A percentile compares a stretch with the other conserved stretches of the same genome.
These are phyloP conservation scores for Aspergillus ruber DNA, from an alignment of 2,329 filamentous ascomycete species.

Conservation along the genomic window DNA sequence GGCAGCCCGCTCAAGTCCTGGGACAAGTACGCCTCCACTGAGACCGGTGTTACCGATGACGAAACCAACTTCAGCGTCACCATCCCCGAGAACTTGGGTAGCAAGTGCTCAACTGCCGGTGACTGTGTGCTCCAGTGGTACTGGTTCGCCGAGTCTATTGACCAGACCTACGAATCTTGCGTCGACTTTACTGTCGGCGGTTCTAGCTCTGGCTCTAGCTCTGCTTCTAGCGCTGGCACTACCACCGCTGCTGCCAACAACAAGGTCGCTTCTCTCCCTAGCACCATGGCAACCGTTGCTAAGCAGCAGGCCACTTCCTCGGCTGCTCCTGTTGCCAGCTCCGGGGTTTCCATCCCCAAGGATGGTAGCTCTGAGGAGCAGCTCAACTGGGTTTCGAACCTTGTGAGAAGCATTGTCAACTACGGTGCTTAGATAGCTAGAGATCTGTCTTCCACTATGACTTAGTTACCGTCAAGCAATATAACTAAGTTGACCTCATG, in stretches of 20 bases:
- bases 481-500: not conserved
- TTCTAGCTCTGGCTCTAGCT: conserved; percentile 12
- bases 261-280: conserved; percentile 7
- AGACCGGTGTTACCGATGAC: conserved; percentile 18
- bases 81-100: conserved; percentile 22
- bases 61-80: conserved; percentile 27
- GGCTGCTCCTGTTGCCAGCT: conserved; percentile 1
- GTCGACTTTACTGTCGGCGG: conserved; percentile 26
- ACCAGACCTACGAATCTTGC: conserved; percentile 32
- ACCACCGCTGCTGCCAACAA: conserved; percentile 5
- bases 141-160: conserved; percentile 27
- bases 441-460: not conserved
- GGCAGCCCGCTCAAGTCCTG: conserved; percentile 28
- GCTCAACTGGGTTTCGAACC: conserved; percentile 9
- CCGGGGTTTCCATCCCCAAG: conserved; percentile 8
- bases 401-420: conserved; percentile 12
- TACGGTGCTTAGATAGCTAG: conserved; percentile 1
- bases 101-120: conserved; percentile 21
- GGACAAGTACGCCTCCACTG: conserved; percentile 25
- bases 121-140: conserved; percentile 32
- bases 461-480: not conserved
- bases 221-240: conserved; percentile 4
- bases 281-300: conserved; percentile 9
- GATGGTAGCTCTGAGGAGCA: conserved; percentile 14
- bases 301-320: conserved; percentile 7